These are phyloP conservation scores for Geosiphon pyriformis DNA, from an alignment of 192 early-diverging fungal genomes.

Conservation along the genomic window DNA sequence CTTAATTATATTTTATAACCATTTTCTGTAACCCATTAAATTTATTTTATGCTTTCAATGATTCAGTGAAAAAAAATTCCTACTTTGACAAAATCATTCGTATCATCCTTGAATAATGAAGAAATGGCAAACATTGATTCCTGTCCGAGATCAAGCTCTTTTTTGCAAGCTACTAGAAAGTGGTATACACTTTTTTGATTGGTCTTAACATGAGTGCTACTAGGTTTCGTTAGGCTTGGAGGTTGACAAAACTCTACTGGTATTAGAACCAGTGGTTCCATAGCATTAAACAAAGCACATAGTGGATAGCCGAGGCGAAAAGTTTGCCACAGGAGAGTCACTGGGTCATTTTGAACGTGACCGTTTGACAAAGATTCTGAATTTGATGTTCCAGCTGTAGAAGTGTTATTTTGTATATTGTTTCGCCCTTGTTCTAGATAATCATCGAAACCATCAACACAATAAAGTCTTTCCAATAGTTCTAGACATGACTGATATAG, in stretches of 20 bases:
- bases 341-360: conserved; percentile 48
- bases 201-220: conserved; percentile 46
- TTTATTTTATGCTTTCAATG: too few relatives aligned
- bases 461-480: conserved; percentile 62
- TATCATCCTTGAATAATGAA: conserved; percentile 90
- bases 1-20: too few relatives aligned
- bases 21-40: too few relatives aligned
- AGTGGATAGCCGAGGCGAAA: conserved; percentile 68
- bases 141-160: conserved; percentile 66
- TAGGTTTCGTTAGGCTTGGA: conserved; percentile 40
- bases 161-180: conserved; percentile 84
- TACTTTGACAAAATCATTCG: conserved; percentile 95
- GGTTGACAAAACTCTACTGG: conserved; percentile 24
- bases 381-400: conserved; percentile 26
- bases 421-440: conserved; percentile 48
- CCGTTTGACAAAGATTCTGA: conserved; percentile 17
- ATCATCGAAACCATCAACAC: conserved; percentile 62
- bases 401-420: conserved; percentile 33
- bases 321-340: conserved; percentile 65
- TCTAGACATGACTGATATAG: conserved; percentile 70
- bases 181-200: conserved; percentile 81
- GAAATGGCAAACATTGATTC: conserved; percentile 79
- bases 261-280: conserved; percentile 52
- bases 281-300: conserved; percentile 65
- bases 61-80: neutral